phyloP scores from a whole-genome alignment of 805 yeast species.

The Pichia phayaonensis region DNA sequence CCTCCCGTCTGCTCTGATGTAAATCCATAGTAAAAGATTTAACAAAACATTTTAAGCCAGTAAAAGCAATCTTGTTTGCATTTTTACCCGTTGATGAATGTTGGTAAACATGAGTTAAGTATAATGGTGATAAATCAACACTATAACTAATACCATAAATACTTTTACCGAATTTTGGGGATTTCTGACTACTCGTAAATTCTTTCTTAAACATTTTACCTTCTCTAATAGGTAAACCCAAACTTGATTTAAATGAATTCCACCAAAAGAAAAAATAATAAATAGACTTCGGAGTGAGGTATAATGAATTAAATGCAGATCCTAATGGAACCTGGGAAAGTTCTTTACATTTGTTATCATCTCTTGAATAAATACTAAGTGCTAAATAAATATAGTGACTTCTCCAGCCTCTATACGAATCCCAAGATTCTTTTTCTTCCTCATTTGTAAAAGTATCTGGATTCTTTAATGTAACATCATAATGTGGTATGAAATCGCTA shows the following conservation, averaged over 20 bases:
- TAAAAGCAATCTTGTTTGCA: conserved; percentile 40
- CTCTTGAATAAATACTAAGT: conserved; percentile 41
- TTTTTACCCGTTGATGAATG: conserved; percentile 34
- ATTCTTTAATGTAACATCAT: conserved; percentile 47
- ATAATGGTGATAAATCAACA: conserved; percentile 65
- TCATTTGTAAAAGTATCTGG: conserved; percentile 37
- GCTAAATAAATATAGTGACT: conserved; percentile 77
- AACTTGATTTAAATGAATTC: conserved; percentile 70
- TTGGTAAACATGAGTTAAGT: conserved; percentile 63
- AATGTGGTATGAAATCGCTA: conserved; percentile 48
- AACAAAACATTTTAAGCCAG: conserved; percentile 65
- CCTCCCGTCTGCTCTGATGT: conserved; percentile 50
- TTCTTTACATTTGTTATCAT: conserved; percentile 8
- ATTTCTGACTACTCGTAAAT: conserved; percentile 15
- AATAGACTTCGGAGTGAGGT: conserved; percentile 64
- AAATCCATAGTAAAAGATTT: conserved; percentile 52
- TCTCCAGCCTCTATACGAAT: conserved; percentile 74
- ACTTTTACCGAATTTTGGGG: conserved; percentile 27
- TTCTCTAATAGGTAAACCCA: conserved; percentile 69
- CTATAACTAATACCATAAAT: conserved; percentile 73
- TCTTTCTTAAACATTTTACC: conserved; percentile 63
- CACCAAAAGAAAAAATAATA: conserved; percentile 78
- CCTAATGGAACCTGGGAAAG: conserved; percentile 13
- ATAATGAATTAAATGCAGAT: conserved; percentile 58
- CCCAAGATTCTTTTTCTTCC: conserved; percentile 46